Evolutionary conservation across 306 rosid genomes (phyloP), one percentile per base, ranked within the genome.

Genomic region (Abrus precatorius): DNA sequence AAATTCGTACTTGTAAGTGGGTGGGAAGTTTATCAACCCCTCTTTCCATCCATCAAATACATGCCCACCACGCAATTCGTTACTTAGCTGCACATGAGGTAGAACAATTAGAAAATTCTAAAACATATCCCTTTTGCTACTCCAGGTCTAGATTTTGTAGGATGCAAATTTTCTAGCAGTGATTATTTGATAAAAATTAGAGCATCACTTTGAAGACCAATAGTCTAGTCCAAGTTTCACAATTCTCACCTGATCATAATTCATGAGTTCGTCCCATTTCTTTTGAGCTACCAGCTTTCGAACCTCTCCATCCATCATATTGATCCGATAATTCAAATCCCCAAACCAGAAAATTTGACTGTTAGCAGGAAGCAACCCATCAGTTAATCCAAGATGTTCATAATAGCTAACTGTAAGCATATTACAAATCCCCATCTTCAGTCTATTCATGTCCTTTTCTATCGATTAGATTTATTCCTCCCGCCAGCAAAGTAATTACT

Each of bases 291-390:
- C 83, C 60, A 90, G 84, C 85, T 84, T 88, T 82, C 98, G 84
- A 20, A 88, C 89, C 33, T 91, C 91, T 0, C 9, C 76, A 59
- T 95, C 97, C 85, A 78, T 65, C 89, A 88, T 56, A 78, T 85
- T 91, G 85, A 95, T 86, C 10, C 99, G 98, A 77, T 93, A 95
- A 81, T 95, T 95, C 85, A 95, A 86, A 87, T 95, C 98, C 36
- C 99, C 97, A 82, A 95, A 91, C 99, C 98, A 95, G 87, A 95
- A 91, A 50, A 95, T 88, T 77, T 95, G 94, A 79, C 99, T 93
- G 97, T 69, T 66, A 27, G 69, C 76, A 76, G 10, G 50, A 84
- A 80, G 45, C 67, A 86, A 47, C 27, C 49, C 28, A 60, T 84
- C 36, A 89, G 50, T 74, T 48, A 78, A 45, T 78, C 14, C 53